These are phyloP conservation scores for Chlorociboria aeruginascens DNA, from an alignment of 495 filamentous ascomycete species.

Conservation along the genomic window DNA sequence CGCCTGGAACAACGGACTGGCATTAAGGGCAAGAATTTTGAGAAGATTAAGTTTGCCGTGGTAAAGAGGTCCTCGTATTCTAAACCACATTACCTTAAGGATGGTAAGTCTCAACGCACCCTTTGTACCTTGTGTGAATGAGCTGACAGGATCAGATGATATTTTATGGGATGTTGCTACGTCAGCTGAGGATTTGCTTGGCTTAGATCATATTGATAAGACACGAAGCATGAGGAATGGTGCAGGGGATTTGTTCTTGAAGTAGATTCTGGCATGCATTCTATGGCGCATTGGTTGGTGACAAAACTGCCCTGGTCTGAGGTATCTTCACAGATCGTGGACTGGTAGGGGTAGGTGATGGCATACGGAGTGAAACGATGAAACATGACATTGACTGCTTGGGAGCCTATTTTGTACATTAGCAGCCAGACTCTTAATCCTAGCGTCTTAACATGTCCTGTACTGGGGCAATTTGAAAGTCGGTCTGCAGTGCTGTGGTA, in stretches of 20 bases:
- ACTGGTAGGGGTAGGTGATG: too few relatives aligned
- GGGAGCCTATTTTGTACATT: too few relatives aligned
- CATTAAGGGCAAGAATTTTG: constrained; percentile 94
- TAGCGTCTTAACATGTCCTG: too few relatives aligned
- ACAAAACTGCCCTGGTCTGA: background rate
- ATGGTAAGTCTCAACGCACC: constrained; percentile 48
- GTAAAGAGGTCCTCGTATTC: constrained; percentile 56
- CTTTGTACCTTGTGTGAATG: background rate
- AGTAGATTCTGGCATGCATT: constrained; percentile 23
- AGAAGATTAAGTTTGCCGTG: constrained; percentile 95
- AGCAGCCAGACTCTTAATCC: too few relatives aligned
- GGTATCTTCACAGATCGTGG: too few relatives aligned
- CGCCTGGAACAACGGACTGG: constrained; percentile 80
- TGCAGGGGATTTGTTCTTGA: constrained; percentile 42
- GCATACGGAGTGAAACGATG: too few relatives aligned
- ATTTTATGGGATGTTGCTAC: constrained; percentile 62
- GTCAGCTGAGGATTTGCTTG: constrained; percentile 66
- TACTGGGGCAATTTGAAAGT: too few relatives aligned
- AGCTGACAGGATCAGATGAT: constrained; percentile 49
- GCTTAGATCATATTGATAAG: constrained; percentile 81
- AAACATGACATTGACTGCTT: too few relatives aligned
- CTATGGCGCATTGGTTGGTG: constrained; percentile 6
- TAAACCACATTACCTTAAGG: constrained; percentile 68
- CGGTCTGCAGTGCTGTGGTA: too few relatives aligned
- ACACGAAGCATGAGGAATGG: constrained; percentile 38